These are phyloP conservation scores for Russula griseocarnosa DNA, from an alignment of 768 basidiomycete genomes.

Conservation along the genomic window DNA sequence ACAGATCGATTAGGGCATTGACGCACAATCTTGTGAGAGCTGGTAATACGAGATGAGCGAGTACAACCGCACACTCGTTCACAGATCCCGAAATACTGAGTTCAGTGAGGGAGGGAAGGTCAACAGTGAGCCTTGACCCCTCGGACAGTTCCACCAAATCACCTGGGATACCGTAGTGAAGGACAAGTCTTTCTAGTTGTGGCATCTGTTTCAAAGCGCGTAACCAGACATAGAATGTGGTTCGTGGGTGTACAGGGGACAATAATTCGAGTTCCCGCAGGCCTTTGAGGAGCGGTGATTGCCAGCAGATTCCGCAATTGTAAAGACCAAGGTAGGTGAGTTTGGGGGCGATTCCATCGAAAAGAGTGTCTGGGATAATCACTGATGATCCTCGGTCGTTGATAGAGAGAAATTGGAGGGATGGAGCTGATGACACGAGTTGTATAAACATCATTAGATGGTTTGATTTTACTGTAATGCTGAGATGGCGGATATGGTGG, in stretches of 20 bases:
- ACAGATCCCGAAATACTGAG: not conserved
- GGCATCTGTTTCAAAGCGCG: too few relatives aligned
- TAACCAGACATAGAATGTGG: too few relatives aligned
- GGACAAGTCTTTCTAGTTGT: too few relatives aligned
- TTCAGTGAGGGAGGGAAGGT: not conserved
- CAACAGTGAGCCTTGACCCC: too few relatives aligned
- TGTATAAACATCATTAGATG: not conserved
- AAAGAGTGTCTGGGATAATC: not conserved
- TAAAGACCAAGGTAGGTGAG: not conserved
- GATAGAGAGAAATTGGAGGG: not conserved
- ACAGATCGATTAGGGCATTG: not conserved
- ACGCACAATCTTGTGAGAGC: not conserved
- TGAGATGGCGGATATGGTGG: slow-evolving; percentile 2
- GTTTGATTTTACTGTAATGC: not conserved
- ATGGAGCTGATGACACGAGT: not conserved
- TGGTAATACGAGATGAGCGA: not conserved
- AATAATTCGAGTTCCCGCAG: too few relatives aligned
- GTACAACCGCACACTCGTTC: not conserved
- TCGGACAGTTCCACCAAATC: too few relatives aligned
- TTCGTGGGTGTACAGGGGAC: too few relatives aligned
- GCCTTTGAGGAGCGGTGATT: too few relatives aligned
- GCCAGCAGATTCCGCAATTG: too few relatives aligned
- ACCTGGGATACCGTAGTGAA: too few relatives aligned
- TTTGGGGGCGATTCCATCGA: not conserved
- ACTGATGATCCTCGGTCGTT: too few relatives aligned